A percentile compares a stretch with the other conserved stretches of the same genome.
Conservation (phyloP, 2,329 filamentous ascomycete genomes). For the Fusarium compactum region DNA sequence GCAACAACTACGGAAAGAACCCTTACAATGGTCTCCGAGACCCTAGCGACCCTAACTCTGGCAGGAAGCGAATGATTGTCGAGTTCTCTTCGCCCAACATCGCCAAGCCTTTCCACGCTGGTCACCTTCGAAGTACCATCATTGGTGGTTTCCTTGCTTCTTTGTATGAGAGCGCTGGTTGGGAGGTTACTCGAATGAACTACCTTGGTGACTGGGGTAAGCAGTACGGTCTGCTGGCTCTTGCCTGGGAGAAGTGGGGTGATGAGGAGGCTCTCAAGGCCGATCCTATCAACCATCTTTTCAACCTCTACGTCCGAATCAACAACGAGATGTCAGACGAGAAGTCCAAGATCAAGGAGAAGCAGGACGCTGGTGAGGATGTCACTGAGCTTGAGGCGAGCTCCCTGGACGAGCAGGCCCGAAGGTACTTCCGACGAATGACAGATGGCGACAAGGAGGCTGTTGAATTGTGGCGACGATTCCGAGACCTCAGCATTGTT, state of each 20-base stretch:
- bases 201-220: conserved; percentile 51
- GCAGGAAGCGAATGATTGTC: conserved; percentile 76
- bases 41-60: conserved; percentile 68
- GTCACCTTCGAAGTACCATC: conserved; percentile 81
- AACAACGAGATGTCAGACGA: conserved; percentile 75
- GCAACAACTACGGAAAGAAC: conserved; percentile 66
- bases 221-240: conserved; percentile 58
- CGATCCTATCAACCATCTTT: conserved; percentile 86
- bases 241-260: conserved; percentile 81
- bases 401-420: conserved; percentile 79
- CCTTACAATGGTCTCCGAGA: conserved; percentile 70
- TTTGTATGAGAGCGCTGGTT: conserved; percentile 76
- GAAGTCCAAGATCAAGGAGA: conserved; percentile 72
- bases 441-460: conserved; percentile 73
- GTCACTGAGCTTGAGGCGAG: conserved; percentile 62
- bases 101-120: conserved; percentile 85
- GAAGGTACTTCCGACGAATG: conserved; percentile 78
- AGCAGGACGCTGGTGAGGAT: conserved; percentile 66
- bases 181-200: conserved; percentile 81
- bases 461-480: conserved; percentile 72
- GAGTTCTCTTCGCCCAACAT: conserved; percentile 91
- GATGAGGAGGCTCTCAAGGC: conserved; percentile 76
- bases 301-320: conserved; percentile 84
- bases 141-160: conserved; percentile 83
- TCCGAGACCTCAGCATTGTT: conserved; percentile 75